Evolutionary conservation across 495 filamentous ascomycete genomes (phyloP).

Genomic region (Xeromyces bisporus): DNA sequence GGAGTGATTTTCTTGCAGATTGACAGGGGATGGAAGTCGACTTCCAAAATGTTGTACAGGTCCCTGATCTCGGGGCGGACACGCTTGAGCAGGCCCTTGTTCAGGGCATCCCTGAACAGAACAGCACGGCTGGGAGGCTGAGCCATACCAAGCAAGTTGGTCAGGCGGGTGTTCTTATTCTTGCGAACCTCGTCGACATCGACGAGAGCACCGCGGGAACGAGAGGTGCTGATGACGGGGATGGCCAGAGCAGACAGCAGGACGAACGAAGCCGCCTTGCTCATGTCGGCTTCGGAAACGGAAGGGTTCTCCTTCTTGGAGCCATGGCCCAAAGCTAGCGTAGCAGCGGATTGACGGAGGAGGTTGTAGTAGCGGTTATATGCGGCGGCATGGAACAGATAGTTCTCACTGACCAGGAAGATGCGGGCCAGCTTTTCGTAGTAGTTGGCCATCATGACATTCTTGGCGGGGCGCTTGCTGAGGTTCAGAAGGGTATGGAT

Average conservation of each 20-base stretch:
- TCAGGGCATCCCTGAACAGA: constrained; percentile 87
- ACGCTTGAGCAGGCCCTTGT: constrained; percentile 82
- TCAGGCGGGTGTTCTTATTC: constrained; percentile 96
- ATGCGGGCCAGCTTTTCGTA: constrained; percentile 98
- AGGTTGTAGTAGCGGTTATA: constrained; percentile 96
- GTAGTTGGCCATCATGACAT: constrained; percentile 99
- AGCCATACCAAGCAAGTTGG: constrained; percentile 85
- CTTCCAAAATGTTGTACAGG: constrained; percentile 94
- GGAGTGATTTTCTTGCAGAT: constrained; percentile 99
- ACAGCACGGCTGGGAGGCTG: constrained; percentile 75
- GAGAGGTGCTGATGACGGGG: constrained; percentile 94
- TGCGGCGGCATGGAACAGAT: constrained; percentile 94
- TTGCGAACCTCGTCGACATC: constrained; percentile 95
- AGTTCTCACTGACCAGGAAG: constrained; percentile 97
- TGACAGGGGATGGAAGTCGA: constrained; percentile 95
- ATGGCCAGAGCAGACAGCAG: constrained; percentile 91
- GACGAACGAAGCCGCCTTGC: constrained; percentile 80
- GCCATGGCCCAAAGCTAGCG: constrained; percentile 69
- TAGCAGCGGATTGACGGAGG: constrained; percentile 72
- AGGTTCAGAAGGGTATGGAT: constrained; percentile 97
- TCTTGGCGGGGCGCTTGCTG: constrained; percentile 98
- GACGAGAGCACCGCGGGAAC: constrained; percentile 85
- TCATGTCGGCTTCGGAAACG: constrained; percentile 73
- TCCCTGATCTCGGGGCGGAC: constrained; percentile 87
- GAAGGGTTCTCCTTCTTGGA: constrained; percentile 88